Base-by-base conservation (phyloP, 2,329 filamentous ascomycete genomes). In the Sporothrix brasiliensis region DNA sequence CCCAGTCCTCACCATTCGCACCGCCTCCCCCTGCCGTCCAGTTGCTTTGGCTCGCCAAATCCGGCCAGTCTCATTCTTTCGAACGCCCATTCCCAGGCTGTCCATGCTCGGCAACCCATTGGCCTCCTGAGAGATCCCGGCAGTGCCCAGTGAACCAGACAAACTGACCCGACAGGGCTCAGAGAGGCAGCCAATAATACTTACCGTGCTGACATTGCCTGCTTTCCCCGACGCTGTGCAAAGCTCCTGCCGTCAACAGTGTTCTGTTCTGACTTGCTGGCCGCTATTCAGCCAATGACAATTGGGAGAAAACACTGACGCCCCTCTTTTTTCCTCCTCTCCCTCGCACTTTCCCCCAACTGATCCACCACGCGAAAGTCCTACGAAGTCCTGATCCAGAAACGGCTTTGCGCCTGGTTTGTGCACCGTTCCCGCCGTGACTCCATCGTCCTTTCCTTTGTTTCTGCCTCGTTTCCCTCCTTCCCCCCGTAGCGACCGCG, bases 341-440 rank as follows among this genome's bases (percentile, higher is more conserved):
- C 63, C 14, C 47, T 53, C 47, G 58, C 58, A 27, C 11, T 47
- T 52, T 66, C 27, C 44, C 63, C 65, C 65, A 54, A 52, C 65
- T 68, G 50, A 39, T 68, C 66, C 66, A 56, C 66, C 34, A 39
- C 66, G 66, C 66, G 50, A 68, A 68, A 71, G 69, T 71, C 69
- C 69, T 71, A 71, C 66, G 39, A 60, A 70, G 69, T 70, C 69
- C 69, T 68, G 44, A 70, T 68, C 69, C 69, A 27, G 30, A 70
- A n/a, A 24, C 24, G 44, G 2, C 14, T 44, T 47, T 30, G 63
- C 52, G 63, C 27, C 63, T 66, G 27, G 47, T 39, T 53, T 66
- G 47, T 50, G 61, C 61, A 24, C 34, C 61, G 41, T 65, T 58
- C 54, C n/a, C 19, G 54, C 30, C n/a, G 54, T 58, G 30, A 58